A percentile compares a stretch with the other conserved stretches of the same genome.
Conservation (phyloP, 345 rosid species). For the Arabidopsis suecica region DNA sequence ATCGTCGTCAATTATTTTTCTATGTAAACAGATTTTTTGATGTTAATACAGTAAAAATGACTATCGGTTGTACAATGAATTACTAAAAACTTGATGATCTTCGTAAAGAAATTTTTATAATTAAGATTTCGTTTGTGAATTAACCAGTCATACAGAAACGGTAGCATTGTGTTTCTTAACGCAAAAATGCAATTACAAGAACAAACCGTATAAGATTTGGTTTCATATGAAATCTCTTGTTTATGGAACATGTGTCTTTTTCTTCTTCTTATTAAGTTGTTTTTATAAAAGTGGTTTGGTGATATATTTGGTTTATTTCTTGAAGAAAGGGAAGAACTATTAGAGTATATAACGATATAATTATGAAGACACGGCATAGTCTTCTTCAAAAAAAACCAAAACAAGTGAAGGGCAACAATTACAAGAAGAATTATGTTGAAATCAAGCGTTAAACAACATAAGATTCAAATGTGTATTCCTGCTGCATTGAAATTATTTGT, state of each 20-base stretch:
- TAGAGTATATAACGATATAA: background rate
- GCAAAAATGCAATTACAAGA: background rate
- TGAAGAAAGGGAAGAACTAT: background rate
- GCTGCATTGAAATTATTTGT: background rate
- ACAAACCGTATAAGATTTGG: background rate
- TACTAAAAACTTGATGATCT: background rate
- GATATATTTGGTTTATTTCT: background rate
- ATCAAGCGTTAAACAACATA: background rate
- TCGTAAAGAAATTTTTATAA: background rate
- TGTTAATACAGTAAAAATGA: too few relatives aligned
- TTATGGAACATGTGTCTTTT: background rate
- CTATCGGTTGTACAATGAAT: too few relatives aligned
- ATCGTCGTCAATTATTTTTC: background rate
- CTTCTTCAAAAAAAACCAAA: background rate
- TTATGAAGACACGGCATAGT: background rate
- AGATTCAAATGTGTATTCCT: background rate
- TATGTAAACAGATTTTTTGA: too few relatives aligned
- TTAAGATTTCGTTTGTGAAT: background rate
- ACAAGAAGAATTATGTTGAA: background rate
- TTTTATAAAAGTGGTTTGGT: background rate
- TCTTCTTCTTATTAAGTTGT: background rate
- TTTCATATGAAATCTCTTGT: background rate
- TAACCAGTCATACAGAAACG: background rate
- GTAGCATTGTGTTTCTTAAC: background rate
- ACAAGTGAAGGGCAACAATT: background rate